Evolutionary conservation across 495 filamentous ascomycete species (phyloP), one percentile per base, ranked within the genome.

Genomic region (Glonium stellatum): DNA sequence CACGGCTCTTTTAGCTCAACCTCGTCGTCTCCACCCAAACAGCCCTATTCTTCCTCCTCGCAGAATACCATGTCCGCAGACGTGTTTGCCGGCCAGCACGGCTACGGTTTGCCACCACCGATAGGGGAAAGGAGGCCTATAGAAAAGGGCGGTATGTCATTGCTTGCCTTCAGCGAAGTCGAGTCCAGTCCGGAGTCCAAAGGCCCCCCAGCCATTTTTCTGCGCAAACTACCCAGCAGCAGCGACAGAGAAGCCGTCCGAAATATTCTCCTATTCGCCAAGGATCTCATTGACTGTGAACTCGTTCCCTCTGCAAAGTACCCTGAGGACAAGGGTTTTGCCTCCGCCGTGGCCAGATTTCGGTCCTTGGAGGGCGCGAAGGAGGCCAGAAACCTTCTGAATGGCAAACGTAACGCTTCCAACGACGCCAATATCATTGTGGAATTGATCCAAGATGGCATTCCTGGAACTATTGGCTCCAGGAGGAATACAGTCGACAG

Each of bases 261-360:
- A 61, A 81, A 86, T 62, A 91, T 96, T 85, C 79, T 95, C 15
- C 77, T 93, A 13, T 95, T 91, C 70, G 88, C 89, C 25, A 88
- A 93, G 67, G 90, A 92, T 54, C 79, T 95, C 35, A 73, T 89
- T 54, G 82, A 86, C 63, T 81, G 84, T 53, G 86, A 92, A 59
- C 81, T 95, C 62, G 74, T 92, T 12, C 76, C 81, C 6, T 61
- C 77, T 41, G 75, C 78, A 39, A 86, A 89, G 5, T 76, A 79
- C 54, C 79, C 84, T 5, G 82, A 87, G 58, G 89, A 95, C 66
- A 72, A 76, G n/a, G 84, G 84, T 19, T 91, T 85, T 69, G 74
- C 83, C 35, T 84, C 84, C 41, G 91, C 90, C 50, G 75, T 95
- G 52, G 83, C 90, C 58, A 83, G 79, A 59, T 96, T 96, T 75